Base-by-base conservation (phyloP, 768 basidiomycete species). In the Amanita muscaria region DNA sequence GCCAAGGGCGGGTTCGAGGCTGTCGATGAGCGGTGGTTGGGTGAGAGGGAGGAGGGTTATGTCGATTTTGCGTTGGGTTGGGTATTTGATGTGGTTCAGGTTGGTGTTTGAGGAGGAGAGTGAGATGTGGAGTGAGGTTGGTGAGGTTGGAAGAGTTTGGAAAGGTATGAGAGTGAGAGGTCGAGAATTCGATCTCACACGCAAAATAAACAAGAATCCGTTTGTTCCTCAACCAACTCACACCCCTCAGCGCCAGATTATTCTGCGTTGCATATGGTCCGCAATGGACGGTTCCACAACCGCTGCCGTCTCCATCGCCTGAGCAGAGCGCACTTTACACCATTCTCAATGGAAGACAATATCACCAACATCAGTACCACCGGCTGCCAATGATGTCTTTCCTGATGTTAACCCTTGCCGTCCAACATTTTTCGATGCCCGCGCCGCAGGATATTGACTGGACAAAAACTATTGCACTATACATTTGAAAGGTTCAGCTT, bases 361-460 rank as follows among this genome's bases (percentile, higher is more conserved):
- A n/a, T n/a, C n/a, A n/a, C n/a, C n/a, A n/a, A n/a, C n/a, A n/a
- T n/a, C n/a, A n/a, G n/a, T n/a, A n/a, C n/a, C n/a, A n/a, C n/a
- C n/a, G n/a, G n/a, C n/a, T n/a, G n/a, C n/a, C n/a, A n/a, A n/a
- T n/a, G n/a, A n/a, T n/a, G n/a, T n/a, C n/a, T n/a, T n/a, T n/a
- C n/a, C n/a, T n/a, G n/a, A n/a, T n/a, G n/a, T n/a, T n/a, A n/a
- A n/a, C n/a, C 79, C 82, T 3, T 99, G 94, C 67, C 74, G 83
- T 21, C 94, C 94, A 15, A 74, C 71, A 35, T 93, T 94, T 80
- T 87, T 91, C 56, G 81, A 91, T 44, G 86, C 91, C 14, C 80
- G 91, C 48, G 81, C 84, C 60, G 88, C 90, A 69, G 88, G 59
- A 65, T 87, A 34, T 73, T 96, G 47, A 97, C 94, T 3, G 88